Percentiles rank a stretch among this genome's conserved stretches.
phyloP scores from a whole-genome alignment of 2,329 filamentous ascomycete genomes.

The Diplodia mutila region DNA sequence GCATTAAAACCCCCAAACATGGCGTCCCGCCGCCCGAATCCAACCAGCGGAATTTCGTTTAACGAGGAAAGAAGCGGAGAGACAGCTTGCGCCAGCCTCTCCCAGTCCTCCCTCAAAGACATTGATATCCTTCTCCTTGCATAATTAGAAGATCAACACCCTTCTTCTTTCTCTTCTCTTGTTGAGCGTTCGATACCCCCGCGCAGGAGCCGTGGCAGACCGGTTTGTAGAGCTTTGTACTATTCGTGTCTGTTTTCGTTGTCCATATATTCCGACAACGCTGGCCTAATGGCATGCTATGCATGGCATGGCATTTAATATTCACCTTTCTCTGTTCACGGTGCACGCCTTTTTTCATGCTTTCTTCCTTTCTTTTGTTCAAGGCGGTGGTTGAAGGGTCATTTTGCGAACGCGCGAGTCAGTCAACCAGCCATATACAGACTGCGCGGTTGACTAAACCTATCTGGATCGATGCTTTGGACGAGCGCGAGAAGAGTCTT shows the following conservation, averaged over 20 bases:
- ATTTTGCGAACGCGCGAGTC: background rate
- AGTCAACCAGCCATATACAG: background rate
- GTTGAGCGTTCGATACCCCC: slow-evolving; percentile 22
- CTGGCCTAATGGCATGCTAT: background rate
- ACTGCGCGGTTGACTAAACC: background rate
- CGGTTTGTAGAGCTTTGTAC: background rate
- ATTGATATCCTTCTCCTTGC: slow-evolving; percentile 7
- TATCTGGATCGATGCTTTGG: background rate
- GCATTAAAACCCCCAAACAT: background rate
- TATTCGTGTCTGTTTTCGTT: background rate
- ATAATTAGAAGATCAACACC: background rate
- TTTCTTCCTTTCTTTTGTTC: background rate
- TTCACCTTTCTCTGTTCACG: background rate
- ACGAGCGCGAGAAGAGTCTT: background rate
- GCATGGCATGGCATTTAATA: slow-evolving; percentile 20
- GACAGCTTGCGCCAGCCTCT: background rate
- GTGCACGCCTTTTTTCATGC: background rate
- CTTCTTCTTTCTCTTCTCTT: slow-evolving; percentile 5
- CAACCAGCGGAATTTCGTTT: background rate
- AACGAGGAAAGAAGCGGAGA: background rate
- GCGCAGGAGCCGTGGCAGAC: slow-evolving; percentile 10
- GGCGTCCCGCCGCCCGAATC: background rate
- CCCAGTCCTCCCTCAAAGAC: background rate
- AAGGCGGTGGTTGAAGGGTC: background rate
- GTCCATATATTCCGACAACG: background rate